Evolutionary conservation across 768 basidiomycete genomes (phyloP).

Genomic region (Kwoniella pini): DNA sequence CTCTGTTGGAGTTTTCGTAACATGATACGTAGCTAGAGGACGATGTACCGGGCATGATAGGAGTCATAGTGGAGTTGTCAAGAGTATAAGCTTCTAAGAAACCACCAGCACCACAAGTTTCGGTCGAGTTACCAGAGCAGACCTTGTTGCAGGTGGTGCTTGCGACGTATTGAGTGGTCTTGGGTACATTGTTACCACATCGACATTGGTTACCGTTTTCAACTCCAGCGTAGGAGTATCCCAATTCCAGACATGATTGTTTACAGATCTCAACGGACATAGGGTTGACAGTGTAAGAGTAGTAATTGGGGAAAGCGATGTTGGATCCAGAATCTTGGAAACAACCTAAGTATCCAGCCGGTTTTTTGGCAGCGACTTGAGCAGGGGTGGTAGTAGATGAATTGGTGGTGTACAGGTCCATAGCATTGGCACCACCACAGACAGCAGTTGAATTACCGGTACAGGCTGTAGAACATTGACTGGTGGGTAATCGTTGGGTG

Average conservation of each 20-base stretch:
- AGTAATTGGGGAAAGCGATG: conserved; percentile 26
- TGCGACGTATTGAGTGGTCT: conserved; percentile 19
- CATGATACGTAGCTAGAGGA: conserved; percentile 24
- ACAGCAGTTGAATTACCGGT: conserved; percentile 33
- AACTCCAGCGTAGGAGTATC: conserved; percentile 24
- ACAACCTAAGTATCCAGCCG: conserved; percentile 28
- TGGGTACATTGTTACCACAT: conserved; percentile 20
- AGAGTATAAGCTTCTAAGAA: conserved; percentile 23
- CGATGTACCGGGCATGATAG: conserved; percentile 17
- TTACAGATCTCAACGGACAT: conserved; percentile 25
- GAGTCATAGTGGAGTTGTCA: background rate
- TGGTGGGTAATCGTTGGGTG: conserved; percentile 17
- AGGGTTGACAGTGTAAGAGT: conserved; percentile 28
- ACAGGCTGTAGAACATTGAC: conserved; percentile 35
- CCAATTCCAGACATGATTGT: conserved; percentile 22
- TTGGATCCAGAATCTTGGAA: conserved; percentile 25
- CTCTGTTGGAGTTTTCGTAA: conserved; percentile 24
- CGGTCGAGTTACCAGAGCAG: conserved; percentile 26
- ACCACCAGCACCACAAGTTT: conserved; percentile 36
- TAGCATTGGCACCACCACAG: conserved; percentile 26
- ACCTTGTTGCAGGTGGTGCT: conserved; percentile 14
- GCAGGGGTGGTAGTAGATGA: conserved; percentile 3
- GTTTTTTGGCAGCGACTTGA: conserved; percentile 1
- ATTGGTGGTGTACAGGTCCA: conserved; percentile 32
- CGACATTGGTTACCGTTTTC: conserved; percentile 27